phyloP scores from a whole-genome alignment of 2,329 filamentous ascomycete genomes.

The Pseudogymnoascus sp. region DNA sequence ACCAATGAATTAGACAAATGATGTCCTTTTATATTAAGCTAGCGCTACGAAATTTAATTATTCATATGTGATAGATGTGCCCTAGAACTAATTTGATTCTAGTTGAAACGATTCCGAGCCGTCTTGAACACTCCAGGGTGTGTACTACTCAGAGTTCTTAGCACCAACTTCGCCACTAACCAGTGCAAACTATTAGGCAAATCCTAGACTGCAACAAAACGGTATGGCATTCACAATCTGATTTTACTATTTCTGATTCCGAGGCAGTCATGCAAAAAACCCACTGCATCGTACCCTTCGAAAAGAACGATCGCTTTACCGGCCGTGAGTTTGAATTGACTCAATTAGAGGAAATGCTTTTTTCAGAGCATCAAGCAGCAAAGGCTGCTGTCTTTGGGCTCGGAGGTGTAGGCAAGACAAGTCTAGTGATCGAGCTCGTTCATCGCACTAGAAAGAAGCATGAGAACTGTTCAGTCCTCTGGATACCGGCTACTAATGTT shows the following conservation, averaged over 20 bases:
- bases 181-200: neutral
- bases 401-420: constrained; percentile 36
- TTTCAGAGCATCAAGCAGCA: constrained; percentile 14
- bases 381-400: constrained; percentile 29
- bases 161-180: neutral
- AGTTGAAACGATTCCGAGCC: neutral
- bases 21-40: neutral
- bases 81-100: neutral
- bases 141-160: neutral
- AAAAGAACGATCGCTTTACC: constrained; percentile 20
- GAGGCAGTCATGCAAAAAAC: neutral
- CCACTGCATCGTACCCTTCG: constrained; percentile 11
- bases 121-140: neutral
- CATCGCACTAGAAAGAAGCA: constrained; percentile 30
- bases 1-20: neutral
- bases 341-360: constrained; percentile 24
- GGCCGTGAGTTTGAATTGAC: constrained; percentile 20
- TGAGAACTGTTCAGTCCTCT: constrained; percentile 35
- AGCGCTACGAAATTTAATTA: neutral
- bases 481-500: constrained; percentile 34
- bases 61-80: neutral
- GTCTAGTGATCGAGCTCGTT: constrained; percentile 33
- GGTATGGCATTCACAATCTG: neutral
- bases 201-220: neutral
- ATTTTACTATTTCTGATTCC: neutral